Conservation (phyloP, 352 stramenopile species). For the Pythium pyrilobum region DNA sequence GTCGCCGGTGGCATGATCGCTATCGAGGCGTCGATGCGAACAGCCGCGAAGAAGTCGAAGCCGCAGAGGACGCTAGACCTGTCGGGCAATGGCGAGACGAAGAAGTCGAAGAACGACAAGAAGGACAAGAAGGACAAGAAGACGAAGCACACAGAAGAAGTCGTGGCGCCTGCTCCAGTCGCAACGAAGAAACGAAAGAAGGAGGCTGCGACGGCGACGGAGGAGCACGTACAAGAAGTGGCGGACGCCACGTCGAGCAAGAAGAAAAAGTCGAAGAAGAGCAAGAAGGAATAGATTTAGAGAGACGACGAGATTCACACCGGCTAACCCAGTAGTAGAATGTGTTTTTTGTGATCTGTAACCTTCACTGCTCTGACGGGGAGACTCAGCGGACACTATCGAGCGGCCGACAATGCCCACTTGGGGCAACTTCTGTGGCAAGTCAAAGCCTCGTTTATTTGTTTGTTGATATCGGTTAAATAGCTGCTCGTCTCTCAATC, state of each 20-base stretch:
- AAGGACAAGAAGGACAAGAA: conserved; percentile 25
- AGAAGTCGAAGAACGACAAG: conserved; percentile 26
- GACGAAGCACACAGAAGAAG: conserved; percentile 14
- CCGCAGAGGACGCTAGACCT: conserved; percentile 14
- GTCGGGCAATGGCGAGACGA: background rate
- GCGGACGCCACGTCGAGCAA: conserved; percentile 22
- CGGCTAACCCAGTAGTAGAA: too few species aligned
- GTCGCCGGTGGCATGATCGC: conserved; percentile 74
- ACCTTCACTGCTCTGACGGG: too few species aligned
- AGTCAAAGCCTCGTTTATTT: background rate
- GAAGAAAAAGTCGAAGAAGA: conserved; percentile 30
- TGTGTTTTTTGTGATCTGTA: too few species aligned
- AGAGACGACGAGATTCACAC: too few species aligned
- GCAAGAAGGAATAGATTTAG: conserved; percentile 39
- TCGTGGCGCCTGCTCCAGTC: background rate
- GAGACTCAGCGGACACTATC: too few species aligned
- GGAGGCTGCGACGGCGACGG: conserved; percentile 11
- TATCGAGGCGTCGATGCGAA: conserved; percentile 74
- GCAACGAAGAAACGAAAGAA: conserved; percentile 33
- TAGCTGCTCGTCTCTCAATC: conserved; percentile 17
- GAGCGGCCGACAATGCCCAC: too few species aligned
- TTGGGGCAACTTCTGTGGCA: too few species aligned
- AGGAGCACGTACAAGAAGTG: conserved; percentile 24
- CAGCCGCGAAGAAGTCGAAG: conserved; percentile 16
- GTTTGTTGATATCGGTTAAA: conserved; percentile 4